A percentile compares a stretch with the other conserved stretches of the same genome.
Conservation (phyloP, 192 early-diverging fungal species). For the Podochytrium sp. region DNA sequence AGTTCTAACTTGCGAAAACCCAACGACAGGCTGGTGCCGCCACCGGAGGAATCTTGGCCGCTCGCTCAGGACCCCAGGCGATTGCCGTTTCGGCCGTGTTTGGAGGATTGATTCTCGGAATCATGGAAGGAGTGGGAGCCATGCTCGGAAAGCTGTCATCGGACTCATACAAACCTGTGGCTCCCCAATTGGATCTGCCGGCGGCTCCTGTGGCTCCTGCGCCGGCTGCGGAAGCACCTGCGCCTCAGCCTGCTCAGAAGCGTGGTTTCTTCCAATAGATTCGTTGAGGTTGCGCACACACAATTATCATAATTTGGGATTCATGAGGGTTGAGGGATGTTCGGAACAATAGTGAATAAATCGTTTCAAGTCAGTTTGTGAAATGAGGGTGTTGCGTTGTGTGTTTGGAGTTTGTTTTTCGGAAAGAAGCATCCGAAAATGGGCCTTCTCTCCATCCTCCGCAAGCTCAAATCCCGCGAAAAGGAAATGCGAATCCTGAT, state of each 20-base stretch:
- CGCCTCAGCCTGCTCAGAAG: slow-evolving; percentile 2
- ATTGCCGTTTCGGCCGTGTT: slow-evolving; percentile 85
- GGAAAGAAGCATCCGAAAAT: too few relatives aligned
- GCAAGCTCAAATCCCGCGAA: slow-evolving; percentile 89
- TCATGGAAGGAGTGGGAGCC: slow-evolving; percentile 95
- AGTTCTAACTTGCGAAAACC: too few relatives aligned
- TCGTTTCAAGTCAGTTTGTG: too few relatives aligned
- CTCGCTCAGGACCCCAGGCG: slow-evolving; percentile 81
- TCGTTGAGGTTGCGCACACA: neutral
- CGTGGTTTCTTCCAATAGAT: slow-evolving; percentile 28
- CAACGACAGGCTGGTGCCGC: slow-evolving; percentile 74
- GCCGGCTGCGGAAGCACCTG: neutral
- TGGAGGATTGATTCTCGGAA: slow-evolving; percentile 88
- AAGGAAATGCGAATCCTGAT: slow-evolving; percentile 94
- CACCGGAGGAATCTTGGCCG: slow-evolving; percentile 94
- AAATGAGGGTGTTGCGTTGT: too few relatives aligned
- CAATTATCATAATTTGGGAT: too few relatives aligned
- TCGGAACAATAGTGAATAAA: too few relatives aligned
- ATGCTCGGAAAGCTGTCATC: slow-evolving; percentile 65
- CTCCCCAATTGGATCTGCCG: slow-evolving; percentile 27
- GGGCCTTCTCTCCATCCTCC: slow-evolving; percentile 94
- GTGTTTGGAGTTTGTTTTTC: too few relatives aligned
- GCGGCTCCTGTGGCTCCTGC: slow-evolving; percentile 6
- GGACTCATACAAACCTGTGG: slow-evolving; percentile 29
- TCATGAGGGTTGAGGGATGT: too few relatives aligned